Base-by-base conservation (phyloP, 164 flowering plant species). In the Aristolochia californica region DNA sequence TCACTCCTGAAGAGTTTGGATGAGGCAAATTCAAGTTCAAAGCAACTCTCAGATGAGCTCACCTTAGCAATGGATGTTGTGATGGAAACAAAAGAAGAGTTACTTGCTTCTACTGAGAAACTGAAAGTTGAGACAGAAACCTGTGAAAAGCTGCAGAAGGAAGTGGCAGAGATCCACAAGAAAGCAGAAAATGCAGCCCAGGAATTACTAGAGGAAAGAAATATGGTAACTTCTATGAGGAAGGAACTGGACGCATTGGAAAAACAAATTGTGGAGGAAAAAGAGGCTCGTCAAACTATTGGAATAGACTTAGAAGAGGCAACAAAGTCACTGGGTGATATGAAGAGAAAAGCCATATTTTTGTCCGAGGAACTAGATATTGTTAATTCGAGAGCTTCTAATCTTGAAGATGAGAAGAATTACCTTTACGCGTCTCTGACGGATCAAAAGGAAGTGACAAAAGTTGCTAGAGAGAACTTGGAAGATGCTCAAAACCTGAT, bases 401-500 rank as follows among this genome's bases (percentile, higher is more conserved):
- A 56, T 53, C 82, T 91, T 57, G 88, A 88, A 65, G 74, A 64
- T 4, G 96, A 91, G 68, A 86, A 74, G 50, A 72, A 72, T 38
- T 65, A 69, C 51, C 73, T 88, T 23, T 70, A 72, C 65, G 70
- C 62, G 45, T 62, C 88, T 30, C 71, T 91, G 1, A 56, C 61
- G 0, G 90, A 82, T 58, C 87, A 88, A 57, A 86, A 76, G 70
- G 70, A 62, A 20, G 55, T 67, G 4, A 56, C 86, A 9, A 70
- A 70, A 70, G 91, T 76, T 61, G 81, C 85, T 7, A 62, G 54
- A 38, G 93, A 81, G 59, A 85, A 91, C 68, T 67, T 88, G 66
- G 96, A 91, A 77, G 95, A 88, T 65, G 93, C 86, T 0, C 93
- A 87, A 64, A 72, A 69, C 59, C 62, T 87, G 13, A 71, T 85